Percentiles rank a stretch among this genome's conserved stretches.
phyloP scores from a whole-genome alignment of 2,329 filamentous ascomycete species.

The Neopestalotiopsis sp. region DNA sequence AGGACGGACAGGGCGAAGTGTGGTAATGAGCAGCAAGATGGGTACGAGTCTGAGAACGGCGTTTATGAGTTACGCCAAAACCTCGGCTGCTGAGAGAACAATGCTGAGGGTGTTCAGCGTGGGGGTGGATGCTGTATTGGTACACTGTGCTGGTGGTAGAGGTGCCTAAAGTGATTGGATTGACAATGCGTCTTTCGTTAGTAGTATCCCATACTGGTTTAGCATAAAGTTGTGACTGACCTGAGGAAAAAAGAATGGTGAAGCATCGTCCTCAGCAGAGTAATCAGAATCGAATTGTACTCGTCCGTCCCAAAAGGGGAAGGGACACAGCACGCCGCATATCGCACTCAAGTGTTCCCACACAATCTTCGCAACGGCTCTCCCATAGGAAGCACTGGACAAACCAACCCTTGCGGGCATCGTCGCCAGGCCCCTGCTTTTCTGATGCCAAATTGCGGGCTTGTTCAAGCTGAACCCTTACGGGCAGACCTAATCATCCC shows the following conservation, averaged over 20 bases:
- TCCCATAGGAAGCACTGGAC: constrained; percentile 72
- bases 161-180: background rate
- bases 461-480: constrained; percentile 83
- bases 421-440: constrained; percentile 68
- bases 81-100: background rate
- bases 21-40: background rate
- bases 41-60: background rate
- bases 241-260: constrained; percentile 45
- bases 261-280: constrained; percentile 83
- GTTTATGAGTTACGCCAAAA: background rate
- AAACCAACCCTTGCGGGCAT: constrained; percentile 38
- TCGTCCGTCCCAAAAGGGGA: constrained; percentile 34
- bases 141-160: background rate
- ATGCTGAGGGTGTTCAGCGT: background rate
- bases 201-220: constrained; percentile 34
- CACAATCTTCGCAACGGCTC: constrained; percentile 95
- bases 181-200: constrained; percentile 28
- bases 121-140: background rate
- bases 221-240: constrained; percentile 31
- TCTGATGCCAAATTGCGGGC: constrained; percentile 91
- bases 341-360: constrained; percentile 92
- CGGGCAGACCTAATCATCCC: constrained; percentile 69
- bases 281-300: constrained; percentile 93
- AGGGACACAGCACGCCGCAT: constrained; percentile 73
- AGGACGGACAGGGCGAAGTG: background rate